A percentile compares a stretch with the other conserved stretches of the same genome.
Conservation (phyloP, 129 eudicot species). For the Logfia minima region DNA sequence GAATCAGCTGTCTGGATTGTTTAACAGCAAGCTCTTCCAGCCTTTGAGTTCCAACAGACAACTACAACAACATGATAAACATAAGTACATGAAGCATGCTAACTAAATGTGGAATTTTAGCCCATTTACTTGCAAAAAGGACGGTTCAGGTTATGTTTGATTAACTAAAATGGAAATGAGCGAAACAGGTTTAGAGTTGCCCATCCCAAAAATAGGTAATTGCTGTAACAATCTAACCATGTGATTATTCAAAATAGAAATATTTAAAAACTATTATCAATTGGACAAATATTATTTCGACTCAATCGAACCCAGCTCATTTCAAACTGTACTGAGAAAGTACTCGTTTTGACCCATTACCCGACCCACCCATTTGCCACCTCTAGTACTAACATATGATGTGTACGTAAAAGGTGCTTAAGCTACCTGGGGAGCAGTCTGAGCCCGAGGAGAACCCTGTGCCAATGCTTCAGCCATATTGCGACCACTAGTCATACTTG, state of each 20-base stretch:
- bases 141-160: neutral
- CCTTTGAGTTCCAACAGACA: conserved; percentile 64
- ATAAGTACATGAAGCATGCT: conserved; percentile 30
- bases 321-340: neutral
- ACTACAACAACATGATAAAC: conserved; percentile 37
- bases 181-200: neutral
- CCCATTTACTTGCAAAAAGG: neutral
- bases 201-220: neutral
- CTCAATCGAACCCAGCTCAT: neutral
- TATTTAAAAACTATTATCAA: neutral
- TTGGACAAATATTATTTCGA: neutral
- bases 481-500: conserved; percentile 45
- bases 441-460: conserved; percentile 72
- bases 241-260: neutral
- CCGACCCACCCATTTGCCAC: neutral
- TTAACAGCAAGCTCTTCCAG: conserved; percentile 86
- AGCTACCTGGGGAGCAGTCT: conserved; percentile 69
- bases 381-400: neutral
- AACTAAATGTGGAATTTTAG: neutral
- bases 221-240: neutral
- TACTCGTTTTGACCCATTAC: neutral
- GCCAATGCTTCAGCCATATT: conserved; percentile 96
- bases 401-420: neutral
- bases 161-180: neutral
- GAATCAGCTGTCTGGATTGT: conserved; percentile 82